Conservation (phyloP, 208 protist species). For the Leishmania turanica region DNA sequence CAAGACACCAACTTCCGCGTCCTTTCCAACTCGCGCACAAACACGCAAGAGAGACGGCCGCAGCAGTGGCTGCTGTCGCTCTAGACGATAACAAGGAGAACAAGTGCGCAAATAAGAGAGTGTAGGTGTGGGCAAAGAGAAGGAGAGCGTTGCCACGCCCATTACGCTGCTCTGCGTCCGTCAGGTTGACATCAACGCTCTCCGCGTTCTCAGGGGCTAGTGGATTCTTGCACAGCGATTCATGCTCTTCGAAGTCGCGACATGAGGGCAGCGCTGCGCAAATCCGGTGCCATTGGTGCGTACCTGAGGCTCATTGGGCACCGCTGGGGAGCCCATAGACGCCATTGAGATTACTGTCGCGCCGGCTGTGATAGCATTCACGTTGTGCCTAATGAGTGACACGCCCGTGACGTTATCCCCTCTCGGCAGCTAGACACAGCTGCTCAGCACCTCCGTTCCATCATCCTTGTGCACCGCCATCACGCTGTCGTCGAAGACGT, state of each 20-base stretch:
- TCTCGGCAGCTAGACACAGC: background rate
- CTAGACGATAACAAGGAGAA: background rate
- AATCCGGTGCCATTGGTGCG: background rate
- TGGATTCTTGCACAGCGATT: background rate
- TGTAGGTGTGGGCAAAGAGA: background rate
- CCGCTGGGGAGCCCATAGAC: slow-evolving; percentile 11
- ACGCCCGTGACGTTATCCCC: slow-evolving; percentile 13
- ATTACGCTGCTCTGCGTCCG: background rate
- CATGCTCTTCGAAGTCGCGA: background rate
- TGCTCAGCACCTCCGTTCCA: slow-evolving; percentile 19
- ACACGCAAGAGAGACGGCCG: background rate
- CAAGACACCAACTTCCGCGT: background rate
- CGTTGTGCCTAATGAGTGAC: slow-evolving; percentile 17
- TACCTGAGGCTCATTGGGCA: no score
- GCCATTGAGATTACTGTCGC: slow-evolving; percentile 9
- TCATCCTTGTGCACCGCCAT: slow-evolving; percentile 43
- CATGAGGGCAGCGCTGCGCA: background rate
- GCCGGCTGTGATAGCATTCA: slow-evolving; percentile 7
- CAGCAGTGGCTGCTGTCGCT: background rate
- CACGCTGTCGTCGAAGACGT: slow-evolving; percentile 31
- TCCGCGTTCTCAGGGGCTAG: background rate
- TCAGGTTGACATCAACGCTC: background rate
- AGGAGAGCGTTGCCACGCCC: background rate
- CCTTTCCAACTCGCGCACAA: background rate
- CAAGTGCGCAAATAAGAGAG: background rate